Evolutionary conservation across 495 filamentous ascomycete species (phyloP).

Genomic region (Penicillium paradoxum): DNA sequence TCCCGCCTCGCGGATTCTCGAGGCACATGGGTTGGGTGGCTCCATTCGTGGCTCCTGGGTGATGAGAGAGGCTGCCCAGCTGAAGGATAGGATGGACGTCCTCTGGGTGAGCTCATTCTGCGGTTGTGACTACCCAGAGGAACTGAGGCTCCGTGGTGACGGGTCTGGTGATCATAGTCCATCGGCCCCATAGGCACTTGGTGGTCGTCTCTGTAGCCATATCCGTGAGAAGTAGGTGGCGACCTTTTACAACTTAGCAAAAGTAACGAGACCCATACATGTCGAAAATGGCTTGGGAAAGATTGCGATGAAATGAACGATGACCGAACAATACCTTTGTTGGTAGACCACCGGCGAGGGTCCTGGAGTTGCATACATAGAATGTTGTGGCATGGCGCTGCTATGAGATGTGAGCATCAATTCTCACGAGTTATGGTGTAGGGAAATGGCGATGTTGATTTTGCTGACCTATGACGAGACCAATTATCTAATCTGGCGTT

Average conservation of each 20-base stretch:
- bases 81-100: slow-evolving; percentile 37
- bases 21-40: slow-evolving; percentile 30
- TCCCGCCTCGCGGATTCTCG: slow-evolving; percentile 32
- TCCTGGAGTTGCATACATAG: slow-evolving; percentile 31
- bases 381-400: slow-evolving; percentile 33
- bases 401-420: slow-evolving; percentile 29
- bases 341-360: slow-evolving; percentile 36
- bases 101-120: slow-evolving; percentile 21
- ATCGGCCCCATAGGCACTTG: slow-evolving; percentile 16
- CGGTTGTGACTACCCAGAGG: slow-evolving; percentile 22
- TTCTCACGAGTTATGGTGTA: neutral
- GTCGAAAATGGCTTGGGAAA: slow-evolving; percentile 8
- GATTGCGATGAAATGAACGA: slow-evolving; percentile 11
- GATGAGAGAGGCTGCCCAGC: slow-evolving; percentile 30
- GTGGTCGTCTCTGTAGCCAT: slow-evolving; percentile 28
- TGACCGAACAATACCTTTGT: slow-evolving; percentile 36
- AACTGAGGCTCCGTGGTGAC: slow-evolving; percentile 28
- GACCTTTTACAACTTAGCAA: slow-evolving; percentile 33
- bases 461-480: slow-evolving; percentile 43
- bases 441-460: slow-evolving; percentile 12
- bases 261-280: slow-evolving; percentile 10
- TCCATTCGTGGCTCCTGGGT: slow-evolving; percentile 35
- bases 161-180: slow-evolving; percentile 31
- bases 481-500: slow-evolving; percentile 35
- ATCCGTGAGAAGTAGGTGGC: slow-evolving; percentile 28